These are phyloP conservation scores for Olyra latifolia DNA, from an alignment of 176 grass and related monocot genomes.

Conservation along the genomic window DNA sequence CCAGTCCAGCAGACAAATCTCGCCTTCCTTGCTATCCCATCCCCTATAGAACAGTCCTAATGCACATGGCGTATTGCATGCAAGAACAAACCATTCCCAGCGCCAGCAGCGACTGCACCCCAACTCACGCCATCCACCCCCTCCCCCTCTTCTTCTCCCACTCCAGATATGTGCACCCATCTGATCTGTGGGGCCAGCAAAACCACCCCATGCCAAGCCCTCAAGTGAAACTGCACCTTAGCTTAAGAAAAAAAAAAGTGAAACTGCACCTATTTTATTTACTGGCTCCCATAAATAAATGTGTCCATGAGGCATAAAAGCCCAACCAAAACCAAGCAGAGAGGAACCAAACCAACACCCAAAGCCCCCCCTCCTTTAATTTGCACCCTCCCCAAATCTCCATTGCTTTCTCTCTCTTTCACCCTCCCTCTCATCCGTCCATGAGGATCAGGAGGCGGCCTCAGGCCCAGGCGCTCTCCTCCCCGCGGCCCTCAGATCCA, in stretches of 20 bases:
- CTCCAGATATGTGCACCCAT: not conserved
- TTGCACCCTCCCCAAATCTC: slow-evolving; percentile 61
- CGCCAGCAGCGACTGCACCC: not conserved
- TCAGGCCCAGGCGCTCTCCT: slow-evolving; percentile 32
- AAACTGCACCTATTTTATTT: slow-evolving; percentile 37
- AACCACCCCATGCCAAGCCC: not conserved
- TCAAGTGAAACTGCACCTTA: slow-evolving; percentile 27
- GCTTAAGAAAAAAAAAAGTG: no score
- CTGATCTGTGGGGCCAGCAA: not conserved
- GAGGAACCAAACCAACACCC: slow-evolving; percentile 19
- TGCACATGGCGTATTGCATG: slow-evolving; percentile 35
- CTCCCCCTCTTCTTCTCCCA: not conserved
- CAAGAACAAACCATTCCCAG: slow-evolving; percentile 1
- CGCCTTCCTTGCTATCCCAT: slow-evolving; percentile 18
- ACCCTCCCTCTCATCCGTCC: slow-evolving; percentile 18
- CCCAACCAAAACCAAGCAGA: slow-evolving; percentile 33
- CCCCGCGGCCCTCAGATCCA: slow-evolving; percentile 50
- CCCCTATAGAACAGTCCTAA: slow-evolving; percentile 4
- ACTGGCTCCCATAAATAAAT: slow-evolving; percentile 35
- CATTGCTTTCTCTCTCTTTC: not conserved
- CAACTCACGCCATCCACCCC: not conserved
- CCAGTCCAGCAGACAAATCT: not conserved
- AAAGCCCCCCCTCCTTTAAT: slow-evolving; percentile 39
- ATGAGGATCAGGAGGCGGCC: slow-evolving; percentile 92
- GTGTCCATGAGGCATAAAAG: slow-evolving; percentile 37